Evolutionary conservation across 2,329 filamentous ascomycete genomes (phyloP).

Genomic region (Dryadomyces sulphureus): DNA sequence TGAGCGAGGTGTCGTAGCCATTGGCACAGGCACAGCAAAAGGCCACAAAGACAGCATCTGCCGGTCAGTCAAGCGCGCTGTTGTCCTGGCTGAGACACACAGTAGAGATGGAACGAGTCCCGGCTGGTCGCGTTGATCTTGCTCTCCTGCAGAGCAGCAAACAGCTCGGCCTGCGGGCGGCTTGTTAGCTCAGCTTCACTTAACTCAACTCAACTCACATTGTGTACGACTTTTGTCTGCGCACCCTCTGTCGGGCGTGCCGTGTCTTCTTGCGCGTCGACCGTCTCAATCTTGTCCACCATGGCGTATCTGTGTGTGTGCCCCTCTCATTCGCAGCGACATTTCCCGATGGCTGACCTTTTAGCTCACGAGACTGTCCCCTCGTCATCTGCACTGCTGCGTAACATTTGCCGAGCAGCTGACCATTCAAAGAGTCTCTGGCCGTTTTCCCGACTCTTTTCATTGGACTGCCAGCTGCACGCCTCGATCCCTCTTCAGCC

Average conservation of each 20-base stretch:
- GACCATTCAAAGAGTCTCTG: too few species aligned
- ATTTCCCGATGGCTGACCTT: too few species aligned
- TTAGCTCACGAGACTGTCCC: too few species aligned
- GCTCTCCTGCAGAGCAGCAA: slow-evolving; percentile 28
- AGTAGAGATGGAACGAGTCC: slow-evolving; percentile 26
- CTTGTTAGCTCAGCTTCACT: neutral
- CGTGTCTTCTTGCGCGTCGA: slow-evolving; percentile 1
- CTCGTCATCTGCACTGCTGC: too few species aligned
- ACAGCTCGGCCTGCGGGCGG: slow-evolving; percentile 27
- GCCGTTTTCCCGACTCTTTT: too few species aligned
- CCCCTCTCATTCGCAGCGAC: too few species aligned
- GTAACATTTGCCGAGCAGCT: too few species aligned
- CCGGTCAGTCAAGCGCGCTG: neutral
- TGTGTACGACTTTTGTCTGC: slow-evolving; percentile 3
- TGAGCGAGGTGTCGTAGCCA: slow-evolving; percentile 31
- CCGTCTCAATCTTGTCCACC: slow-evolving; percentile 1
- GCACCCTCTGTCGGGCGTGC: slow-evolving; percentile 2
- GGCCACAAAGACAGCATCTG: slow-evolving; percentile 27
- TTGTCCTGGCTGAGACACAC: slow-evolving; percentile 11
- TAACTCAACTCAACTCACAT: slow-evolving; percentile 1
- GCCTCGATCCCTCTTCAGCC: too few species aligned
- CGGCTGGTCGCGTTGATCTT: slow-evolving; percentile 27
- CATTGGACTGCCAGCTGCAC: too few species aligned
- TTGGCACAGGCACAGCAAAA: slow-evolving; percentile 33
- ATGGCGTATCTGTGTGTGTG: too few species aligned